Evolutionary conservation across 2,329 filamentous ascomycete genomes (phyloP), one percentile per base, ranked within the genome.

Genomic region (Pochonia chlamydosporia): DNA sequence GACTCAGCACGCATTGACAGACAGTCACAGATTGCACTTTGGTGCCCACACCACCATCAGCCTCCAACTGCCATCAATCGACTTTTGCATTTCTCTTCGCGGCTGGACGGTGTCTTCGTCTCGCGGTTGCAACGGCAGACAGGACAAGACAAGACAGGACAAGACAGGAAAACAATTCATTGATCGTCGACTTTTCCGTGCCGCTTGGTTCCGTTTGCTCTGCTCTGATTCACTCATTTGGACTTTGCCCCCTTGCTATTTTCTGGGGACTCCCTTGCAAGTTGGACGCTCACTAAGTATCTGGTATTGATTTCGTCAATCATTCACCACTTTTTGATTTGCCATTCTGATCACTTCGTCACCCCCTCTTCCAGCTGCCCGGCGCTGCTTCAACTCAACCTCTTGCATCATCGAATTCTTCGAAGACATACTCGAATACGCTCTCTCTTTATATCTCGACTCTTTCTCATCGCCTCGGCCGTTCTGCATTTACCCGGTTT

Each of bases 181-280:
- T 40, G 31, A 44, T 35, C 43, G 13, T 14, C 46, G 28, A 9
- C 46, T 11, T 10, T 28, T 9, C 10, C 10, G 41, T 33, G 41
- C 26, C 26, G 41, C n/a, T 25, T 20, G 20, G 28, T 33, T 14
- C 14, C n/a, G 36, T 24, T 33, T 47, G 45, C 35, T 43, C 39
- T 44, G 21, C 35, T 42, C 47, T 45, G 50, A 52, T 49, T 46
- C 50, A 52, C 48, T n/a, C 28, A 26, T 24, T 39, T 40, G 43
- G 36, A 33, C 35, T 31, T 35, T n/a, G n/a, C 31, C 43, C 35
- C 14, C 5, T 26, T 20, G 16, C 11, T 18, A 39, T 20, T 14
- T 39, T 39, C 20, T 18, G 33, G 33, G 28, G 26, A 18, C 35
- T 40, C 47, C 39, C 23, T 39, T 37, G 20, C 24, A 31, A 36